phyloP scores from a whole-genome alignment of 768 basidiomycete species.

The Tulasnella sp. region DNA sequence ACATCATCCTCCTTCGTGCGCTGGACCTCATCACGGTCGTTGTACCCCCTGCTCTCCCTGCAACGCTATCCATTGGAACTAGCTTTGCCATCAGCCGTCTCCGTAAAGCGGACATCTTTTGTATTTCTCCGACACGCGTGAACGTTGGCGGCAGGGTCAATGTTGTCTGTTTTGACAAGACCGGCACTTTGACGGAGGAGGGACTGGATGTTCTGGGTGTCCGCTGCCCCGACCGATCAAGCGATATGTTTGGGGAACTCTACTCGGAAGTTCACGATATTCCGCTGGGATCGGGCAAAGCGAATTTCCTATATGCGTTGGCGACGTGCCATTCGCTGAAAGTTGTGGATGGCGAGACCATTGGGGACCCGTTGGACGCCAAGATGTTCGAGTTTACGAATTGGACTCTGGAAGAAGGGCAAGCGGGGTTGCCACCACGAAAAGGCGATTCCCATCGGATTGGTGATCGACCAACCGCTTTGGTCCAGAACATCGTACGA shows the following conservation, averaged over 20 bases:
- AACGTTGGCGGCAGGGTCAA: constrained; percentile 95
- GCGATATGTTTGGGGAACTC: constrained; percentile 78
- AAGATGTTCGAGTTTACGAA: constrained; percentile 98
- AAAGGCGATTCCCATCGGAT: constrained; percentile 25
- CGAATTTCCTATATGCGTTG: constrained; percentile 80
- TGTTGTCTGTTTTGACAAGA: constrained; percentile 98
- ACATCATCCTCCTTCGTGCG: constrained; percentile 81
- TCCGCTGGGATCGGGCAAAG: constrained; percentile 51
- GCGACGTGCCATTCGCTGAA: constrained; percentile 95
- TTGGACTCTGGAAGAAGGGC: constrained; percentile 93
- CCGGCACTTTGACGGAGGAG: constrained; percentile 95
- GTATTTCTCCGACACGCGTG: constrained; percentile 90
- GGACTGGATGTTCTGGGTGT: constrained; percentile 95
- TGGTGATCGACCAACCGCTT: constrained; percentile 56
- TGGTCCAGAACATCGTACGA: constrained; percentile 92
- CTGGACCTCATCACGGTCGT: constrained; percentile 94
- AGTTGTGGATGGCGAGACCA: constrained; percentile 70
- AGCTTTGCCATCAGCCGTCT: constrained; percentile 87
- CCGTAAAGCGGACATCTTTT: constrained; percentile 79
- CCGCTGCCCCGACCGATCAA: constrained; percentile 64
- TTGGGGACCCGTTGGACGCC: constrained; percentile 91
- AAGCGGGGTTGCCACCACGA: constrained; percentile 32
- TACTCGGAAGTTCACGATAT: constrained; percentile 77
- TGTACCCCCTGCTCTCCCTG: constrained; percentile 93
- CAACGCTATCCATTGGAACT: constrained; percentile 93